Conservation (phyloP, 306 rosid species). For the Dryas drummondii region DNA sequence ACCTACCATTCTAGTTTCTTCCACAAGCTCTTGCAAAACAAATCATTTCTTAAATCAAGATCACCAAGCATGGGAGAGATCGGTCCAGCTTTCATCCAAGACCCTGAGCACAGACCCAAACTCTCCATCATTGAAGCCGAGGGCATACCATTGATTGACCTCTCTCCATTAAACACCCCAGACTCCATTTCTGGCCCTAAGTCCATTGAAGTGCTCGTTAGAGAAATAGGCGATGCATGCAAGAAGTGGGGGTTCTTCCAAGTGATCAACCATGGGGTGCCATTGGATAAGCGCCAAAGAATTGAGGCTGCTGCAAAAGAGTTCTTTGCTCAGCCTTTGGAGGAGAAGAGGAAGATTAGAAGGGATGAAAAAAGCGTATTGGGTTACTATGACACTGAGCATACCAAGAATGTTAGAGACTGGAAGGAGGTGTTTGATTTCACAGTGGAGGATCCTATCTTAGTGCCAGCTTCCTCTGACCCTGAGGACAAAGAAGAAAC, state of each 20-base stretch:
- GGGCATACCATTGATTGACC: slow-evolving; percentile 47
- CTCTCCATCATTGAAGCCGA: slow-evolving; percentile 31
- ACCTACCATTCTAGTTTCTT: neutral
- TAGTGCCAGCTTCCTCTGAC: slow-evolving; percentile 35
- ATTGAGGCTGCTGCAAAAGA: slow-evolving; percentile 31
- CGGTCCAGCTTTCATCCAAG: slow-evolving; percentile 45
- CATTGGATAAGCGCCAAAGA: slow-evolving; percentile 33
- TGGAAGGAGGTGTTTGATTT: slow-evolving; percentile 77
- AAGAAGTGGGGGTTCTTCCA: slow-evolving; percentile 77
- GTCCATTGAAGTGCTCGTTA: slow-evolving; percentile 26
- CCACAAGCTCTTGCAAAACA: neutral
- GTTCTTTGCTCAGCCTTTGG: slow-evolving; percentile 55
- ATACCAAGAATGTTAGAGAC: slow-evolving; percentile 66
- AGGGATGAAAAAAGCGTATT: slow-evolving; percentile 16
- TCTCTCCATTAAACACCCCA: slow-evolving; percentile 2
- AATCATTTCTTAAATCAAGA: neutral
- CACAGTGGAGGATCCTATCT: slow-evolving; percentile 32
- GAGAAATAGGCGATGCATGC: slow-evolving; percentile 58
- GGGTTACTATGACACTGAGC: slow-evolving; percentile 60
- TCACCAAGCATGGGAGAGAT: slow-evolving; percentile 40
- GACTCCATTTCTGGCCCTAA: neutral
- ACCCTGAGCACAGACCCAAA: slow-evolving; percentile 59
- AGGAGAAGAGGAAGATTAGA: slow-evolving; percentile 53
- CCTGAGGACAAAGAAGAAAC: slow-evolving; percentile 28
- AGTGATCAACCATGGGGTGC: slow-evolving; percentile 61